Evolutionary conservation across 2,329 filamentous ascomycete genomes (phyloP).

Genomic region (Exophiala phaeomuriformis): DNA sequence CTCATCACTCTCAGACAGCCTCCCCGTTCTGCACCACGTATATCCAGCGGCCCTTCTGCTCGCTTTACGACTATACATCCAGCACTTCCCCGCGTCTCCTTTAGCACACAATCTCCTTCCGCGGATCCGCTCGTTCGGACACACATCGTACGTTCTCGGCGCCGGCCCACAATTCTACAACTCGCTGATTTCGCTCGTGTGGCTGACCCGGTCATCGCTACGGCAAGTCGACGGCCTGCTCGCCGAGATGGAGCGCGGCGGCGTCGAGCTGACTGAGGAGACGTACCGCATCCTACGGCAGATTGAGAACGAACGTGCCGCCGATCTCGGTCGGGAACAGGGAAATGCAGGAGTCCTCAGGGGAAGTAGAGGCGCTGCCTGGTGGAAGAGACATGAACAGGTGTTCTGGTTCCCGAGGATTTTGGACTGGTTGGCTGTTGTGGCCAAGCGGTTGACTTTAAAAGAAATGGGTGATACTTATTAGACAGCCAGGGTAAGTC

Average conservation of each 20-base stretch:
- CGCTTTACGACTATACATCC: conserved; percentile 36
- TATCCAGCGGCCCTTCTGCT: conserved; percentile 39
- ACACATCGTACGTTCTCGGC: conserved; percentile 38
- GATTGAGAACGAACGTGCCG: conserved; percentile 16
- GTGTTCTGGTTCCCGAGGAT: conserved; percentile 19
- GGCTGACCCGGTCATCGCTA: conserved; percentile 38
- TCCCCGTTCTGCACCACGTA: conserved; percentile 25
- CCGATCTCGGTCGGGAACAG: conserved; percentile 4
- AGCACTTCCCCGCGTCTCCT: conserved; percentile 36
- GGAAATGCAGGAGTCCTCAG: not conserved
- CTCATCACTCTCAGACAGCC: not conserved
- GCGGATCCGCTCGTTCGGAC: conserved; percentile 36
- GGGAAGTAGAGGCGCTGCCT: conserved; percentile 9
- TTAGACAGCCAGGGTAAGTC: not conserved
- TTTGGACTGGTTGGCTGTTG: conserved; percentile 14
- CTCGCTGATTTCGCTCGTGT: conserved; percentile 39
- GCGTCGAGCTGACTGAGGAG: conserved; percentile 33
- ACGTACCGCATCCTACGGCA: conserved; percentile 28
- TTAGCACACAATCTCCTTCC: conserved; percentile 37
- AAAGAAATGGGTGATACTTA: not conserved
- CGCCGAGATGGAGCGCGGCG: conserved; percentile 40
- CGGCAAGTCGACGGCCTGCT: conserved; percentile 36
- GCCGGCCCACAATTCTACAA: conserved; percentile 39
- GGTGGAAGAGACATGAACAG: conserved; percentile 22
- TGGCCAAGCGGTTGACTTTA: conserved; percentile 1